Evolutionary conservation across 2,329 filamentous ascomycete species (phyloP).

Genomic region (Diaporthe vaccinii): DNA sequence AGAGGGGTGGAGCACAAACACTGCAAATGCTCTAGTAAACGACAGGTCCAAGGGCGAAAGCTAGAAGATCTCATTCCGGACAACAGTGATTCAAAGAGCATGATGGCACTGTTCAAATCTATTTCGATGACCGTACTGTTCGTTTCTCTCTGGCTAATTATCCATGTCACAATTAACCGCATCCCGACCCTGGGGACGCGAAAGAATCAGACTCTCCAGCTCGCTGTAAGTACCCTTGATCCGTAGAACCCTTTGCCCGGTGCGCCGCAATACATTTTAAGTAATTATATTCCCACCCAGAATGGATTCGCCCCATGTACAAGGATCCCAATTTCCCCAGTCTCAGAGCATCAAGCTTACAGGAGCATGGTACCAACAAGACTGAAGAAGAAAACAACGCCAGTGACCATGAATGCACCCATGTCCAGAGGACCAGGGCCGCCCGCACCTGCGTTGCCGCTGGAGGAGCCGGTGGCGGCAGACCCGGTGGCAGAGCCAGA

Average conservation of each 20-base stretch:
- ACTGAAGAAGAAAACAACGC: constrained; percentile 52
- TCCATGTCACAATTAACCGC: constrained; percentile 21
- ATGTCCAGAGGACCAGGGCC: constrained; percentile 53
- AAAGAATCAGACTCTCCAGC: constrained; percentile 15
- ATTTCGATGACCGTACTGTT: neutral
- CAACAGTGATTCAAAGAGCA: neutral
- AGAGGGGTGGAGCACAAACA: neutral
- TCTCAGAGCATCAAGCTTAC: constrained; percentile 44
- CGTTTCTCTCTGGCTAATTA: constrained; percentile 16
- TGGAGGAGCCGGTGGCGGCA: constrained; percentile 46
- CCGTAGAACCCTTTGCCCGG: neutral
- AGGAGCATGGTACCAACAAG: constrained; percentile 57
- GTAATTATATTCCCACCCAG: constrained; percentile 23
- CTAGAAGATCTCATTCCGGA: neutral
- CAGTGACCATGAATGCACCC: constrained; percentile 53
- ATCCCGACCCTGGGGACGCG: neutral
- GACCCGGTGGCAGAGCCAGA: constrained; percentile 55
- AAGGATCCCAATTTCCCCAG: neutral
- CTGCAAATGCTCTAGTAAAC: neutral
- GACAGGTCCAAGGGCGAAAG: no score
- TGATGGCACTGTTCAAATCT: constrained; percentile 6
- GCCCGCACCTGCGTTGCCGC: constrained; percentile 52
- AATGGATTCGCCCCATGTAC: neutral
- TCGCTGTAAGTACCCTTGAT: constrained; percentile 7
- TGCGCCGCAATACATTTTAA: constrained; percentile 21